phyloP scores from a whole-genome alignment of 495 filamentous ascomycete genomes.

The Hyaloscypha hepaticicola region DNA sequence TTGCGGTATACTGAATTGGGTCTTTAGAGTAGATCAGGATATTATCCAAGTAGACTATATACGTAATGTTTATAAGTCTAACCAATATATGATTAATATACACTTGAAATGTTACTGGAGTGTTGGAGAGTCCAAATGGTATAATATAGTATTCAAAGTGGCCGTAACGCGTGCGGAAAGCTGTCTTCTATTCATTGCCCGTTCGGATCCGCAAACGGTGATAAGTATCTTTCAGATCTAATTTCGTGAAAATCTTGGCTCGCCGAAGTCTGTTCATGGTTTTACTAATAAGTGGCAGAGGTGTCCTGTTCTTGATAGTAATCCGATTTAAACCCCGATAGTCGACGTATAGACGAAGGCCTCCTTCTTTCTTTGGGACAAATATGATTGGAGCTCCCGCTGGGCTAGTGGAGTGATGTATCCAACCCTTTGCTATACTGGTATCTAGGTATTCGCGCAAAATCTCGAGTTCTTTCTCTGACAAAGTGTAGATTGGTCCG shows the following conservation, averaged over 20 bases:
- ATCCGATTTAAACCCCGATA: conserved; percentile 44
- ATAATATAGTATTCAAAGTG: conserved; percentile 36
- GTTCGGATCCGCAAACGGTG: conserved; percentile 37
- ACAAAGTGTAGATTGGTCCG: no score
- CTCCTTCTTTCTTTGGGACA: conserved; percentile 34
- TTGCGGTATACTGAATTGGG: conserved; percentile 1
- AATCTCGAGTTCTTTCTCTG: conserved; percentile 16
- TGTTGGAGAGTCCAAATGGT: conserved; percentile 35
- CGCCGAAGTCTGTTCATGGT: conserved; percentile 33
- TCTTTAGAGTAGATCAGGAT: conserved; percentile 35
- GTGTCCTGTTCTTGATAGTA: conserved; percentile 44
- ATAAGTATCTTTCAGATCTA: conserved; percentile 44
- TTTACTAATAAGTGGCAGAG: conserved; percentile 46
- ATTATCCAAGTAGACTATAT: conserved; percentile 37
- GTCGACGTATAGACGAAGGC: conserved; percentile 47
- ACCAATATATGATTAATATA: conserved; percentile 33
- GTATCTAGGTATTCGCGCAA: conserved; percentile 17
- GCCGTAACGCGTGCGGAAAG: conserved; percentile 33
- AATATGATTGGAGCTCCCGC: conserved; percentile 38
- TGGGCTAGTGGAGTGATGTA: conserved; percentile 19
- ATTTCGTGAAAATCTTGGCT: conserved; percentile 43
- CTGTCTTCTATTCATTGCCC: conserved; percentile 38
- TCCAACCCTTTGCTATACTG: conserved; percentile 20
- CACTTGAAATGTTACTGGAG: conserved; percentile 32
- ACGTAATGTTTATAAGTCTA: conserved; percentile 24